Evolutionary conservation across 2,329 filamentous ascomycete species (phyloP), one percentile per base, ranked within the genome.

Genomic region (Diaporthe vexans): DNA sequence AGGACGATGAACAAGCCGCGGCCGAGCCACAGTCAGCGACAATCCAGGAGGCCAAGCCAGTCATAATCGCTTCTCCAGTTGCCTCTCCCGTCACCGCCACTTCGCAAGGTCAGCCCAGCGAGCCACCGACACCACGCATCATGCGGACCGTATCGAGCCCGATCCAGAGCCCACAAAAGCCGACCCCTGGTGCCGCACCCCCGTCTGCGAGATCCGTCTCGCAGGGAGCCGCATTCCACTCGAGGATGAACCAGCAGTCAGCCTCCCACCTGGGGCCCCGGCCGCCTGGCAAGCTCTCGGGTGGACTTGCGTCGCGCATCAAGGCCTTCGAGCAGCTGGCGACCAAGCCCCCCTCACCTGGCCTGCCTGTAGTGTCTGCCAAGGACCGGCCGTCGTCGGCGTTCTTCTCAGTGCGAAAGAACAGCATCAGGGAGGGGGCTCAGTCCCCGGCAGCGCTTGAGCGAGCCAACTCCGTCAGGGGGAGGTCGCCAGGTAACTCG

Each of bases 291-390:
- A 97, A 94, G 79, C 90, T 98, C 33, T 95, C 95, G 10, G 95
- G 94, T 11, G 95, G 94, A 78, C 98, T 99, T 75, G 97, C 96
- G 4, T 94, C 96, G 82, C 93, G 97, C 56, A 98, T 98, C 82
- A 97, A 98, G 83, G 95, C 95, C 9, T 87, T 99, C 71, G 94
- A 98, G 81, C 95, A 95, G 82, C 88, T 97, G 77, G 88, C 92
- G 74, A 84, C 88, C 80, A 80, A 81, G 80, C 70, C 70, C 21
- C 57, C 57, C 40, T 76, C 81, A 19, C 72, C 74, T 26, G 58
- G 13, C 76, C 81, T 73, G 35, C 75, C 73, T 29, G 61, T 65
- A n/a, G 76, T 61, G 57, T 15, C 76, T 1, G 72, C 40, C 65
- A 69, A 82, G 76, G 85, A 86, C 46, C 82, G 85, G 21, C 85